Conservation (phyloP, 345 rosid species). For the Rhodomyrtus tomentosa region DNA sequence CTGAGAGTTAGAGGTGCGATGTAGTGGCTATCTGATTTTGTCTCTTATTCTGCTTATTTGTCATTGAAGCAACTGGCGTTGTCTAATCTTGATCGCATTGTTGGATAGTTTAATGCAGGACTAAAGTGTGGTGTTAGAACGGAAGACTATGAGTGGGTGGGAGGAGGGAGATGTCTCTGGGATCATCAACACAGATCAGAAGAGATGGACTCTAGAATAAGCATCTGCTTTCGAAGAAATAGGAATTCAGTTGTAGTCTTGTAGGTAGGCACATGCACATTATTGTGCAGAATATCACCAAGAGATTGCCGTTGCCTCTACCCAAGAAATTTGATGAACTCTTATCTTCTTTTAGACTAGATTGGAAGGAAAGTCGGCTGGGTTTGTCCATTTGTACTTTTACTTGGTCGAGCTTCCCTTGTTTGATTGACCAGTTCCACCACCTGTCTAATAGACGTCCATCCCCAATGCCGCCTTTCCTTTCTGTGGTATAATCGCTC, state of each 20-base stretch:
- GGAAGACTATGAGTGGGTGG: conserved; percentile 51
- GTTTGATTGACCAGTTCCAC: neutral
- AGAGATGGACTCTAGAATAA: conserved; percentile 76
- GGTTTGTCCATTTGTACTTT: neutral
- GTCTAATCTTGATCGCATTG: neutral
- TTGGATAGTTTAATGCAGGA: conserved; percentile 51
- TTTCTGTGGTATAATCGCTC: neutral
- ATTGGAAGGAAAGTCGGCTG: neutral
- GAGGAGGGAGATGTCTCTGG: conserved; percentile 55
- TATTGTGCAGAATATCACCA: neutral
- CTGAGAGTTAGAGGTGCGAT: neutral
- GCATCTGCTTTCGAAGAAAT: conserved; percentile 65
- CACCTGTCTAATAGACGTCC: neutral
- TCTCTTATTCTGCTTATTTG: neutral
- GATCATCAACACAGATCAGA: conserved; percentile 52
- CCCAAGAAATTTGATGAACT: neutral
- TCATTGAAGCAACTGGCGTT: neutral
- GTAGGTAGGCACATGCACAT: neutral
- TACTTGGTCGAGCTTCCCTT: neutral
- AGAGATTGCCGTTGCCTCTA: neutral
- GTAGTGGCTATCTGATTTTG: neutral
- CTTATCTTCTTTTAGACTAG: neutral
- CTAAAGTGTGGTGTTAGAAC: conserved; percentile 61
- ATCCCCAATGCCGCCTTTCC: neutral
- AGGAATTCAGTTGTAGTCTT: conserved; percentile 25